Evolutionary conservation across 2,329 filamentous ascomycete species (phyloP), one percentile per base, ranked within the genome.

Genomic region (Thielaviopsis euricoi): DNA sequence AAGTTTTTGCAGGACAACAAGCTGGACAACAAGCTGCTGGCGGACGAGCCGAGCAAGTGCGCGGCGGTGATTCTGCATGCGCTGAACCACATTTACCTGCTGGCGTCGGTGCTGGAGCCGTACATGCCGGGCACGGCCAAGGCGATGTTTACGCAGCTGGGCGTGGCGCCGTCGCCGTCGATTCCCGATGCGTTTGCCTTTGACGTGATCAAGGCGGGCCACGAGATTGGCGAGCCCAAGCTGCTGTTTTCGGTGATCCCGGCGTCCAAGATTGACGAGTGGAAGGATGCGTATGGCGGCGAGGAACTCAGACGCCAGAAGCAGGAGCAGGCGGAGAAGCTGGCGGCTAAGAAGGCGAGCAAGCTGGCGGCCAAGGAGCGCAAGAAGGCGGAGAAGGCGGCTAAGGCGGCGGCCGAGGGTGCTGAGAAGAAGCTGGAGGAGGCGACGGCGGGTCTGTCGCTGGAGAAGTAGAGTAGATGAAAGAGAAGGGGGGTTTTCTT

Each of bases 241-340:
- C 85, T 89, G 49, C 76, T 95, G 33, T 95, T 95, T 72, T 80
- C 80, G n/a, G 80, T 79, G 57, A 95, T 95, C 66, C 86, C 89
- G 62, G 76, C 84, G 10, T 83, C 87, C 69, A 91, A 90, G 74
- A 82, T 86, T 52, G 81, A 85, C 55, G 86, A 91, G 68, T 95
- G 89, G 89, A 82, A 85, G 60, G 80, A 85, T 62, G 78, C 80
- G 64, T 95, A 84, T 64, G 82, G 87, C 62, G 76, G 76, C n/a
- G 74, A 76, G 65, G 74, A 77, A 65, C 74, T 82, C 48, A 84
- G 84, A 66, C 85, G 86, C 65, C 83, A 86, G 63, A 85, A 85
- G 66, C 83, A 80, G 50, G 73, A 77, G 62, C 74, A 73, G 54
- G 72, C 73, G 2, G 72, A 73, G 60, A 76, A 76, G 66, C 71